A percentile compares a stretch with the other conserved stretches of the same genome.
Evolutionary conservation across 2,329 filamentous ascomycete species (phyloP).

Genomic region (Hyphodiscus sp.): DNA sequence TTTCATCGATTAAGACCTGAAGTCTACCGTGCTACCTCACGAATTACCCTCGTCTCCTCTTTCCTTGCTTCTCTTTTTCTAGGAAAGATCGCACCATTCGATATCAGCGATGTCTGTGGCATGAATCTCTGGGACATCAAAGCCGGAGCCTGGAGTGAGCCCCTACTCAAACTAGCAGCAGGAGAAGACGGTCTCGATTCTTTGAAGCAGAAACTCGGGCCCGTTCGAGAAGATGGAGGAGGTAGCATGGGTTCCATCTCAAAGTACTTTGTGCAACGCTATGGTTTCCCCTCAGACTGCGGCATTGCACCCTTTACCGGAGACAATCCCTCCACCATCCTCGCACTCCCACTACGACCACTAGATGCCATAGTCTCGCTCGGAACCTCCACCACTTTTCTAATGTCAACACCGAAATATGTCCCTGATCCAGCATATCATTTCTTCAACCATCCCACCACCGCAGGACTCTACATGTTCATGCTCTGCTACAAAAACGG

Average conservation of each 20-base stretch:
- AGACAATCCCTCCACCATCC: constrained; percentile 93
- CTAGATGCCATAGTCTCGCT: constrained; percentile 92
- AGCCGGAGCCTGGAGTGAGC: constrained; percentile 64
- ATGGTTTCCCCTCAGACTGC: constrained; percentile 70
- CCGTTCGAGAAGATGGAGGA: constrained; percentile 74
- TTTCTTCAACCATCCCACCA: constrained; percentile 97
- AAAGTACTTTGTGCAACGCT: constrained; percentile 70
- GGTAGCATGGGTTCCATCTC: constrained; percentile 69
- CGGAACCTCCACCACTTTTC: constrained; percentile 91
- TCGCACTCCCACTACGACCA: constrained; percentile 78
- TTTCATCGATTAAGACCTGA: constrained; percentile 75
- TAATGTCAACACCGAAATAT: constrained; percentile 94
- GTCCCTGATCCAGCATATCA: constrained; percentile 86
- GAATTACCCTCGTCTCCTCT: constrained; percentile 91
- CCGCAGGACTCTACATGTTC: constrained; percentile 92
- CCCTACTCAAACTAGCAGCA: constrained; percentile 68
- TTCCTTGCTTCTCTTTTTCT: constrained; percentile 90
- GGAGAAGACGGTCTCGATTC: constrained; percentile 50
- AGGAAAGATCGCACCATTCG: constrained; percentile 78
- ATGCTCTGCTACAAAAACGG: constrained; percentile 99
- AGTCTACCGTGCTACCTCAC: constrained; percentile 71
- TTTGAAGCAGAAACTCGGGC: constrained; percentile 72
- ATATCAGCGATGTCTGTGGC: constrained; percentile 90
- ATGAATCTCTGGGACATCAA: constrained; percentile 96
- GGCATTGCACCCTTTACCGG: constrained; percentile 83